Conservation (phyloP, 2,329 filamentous ascomycete genomes). For the Aspergillus sp. region DNA sequence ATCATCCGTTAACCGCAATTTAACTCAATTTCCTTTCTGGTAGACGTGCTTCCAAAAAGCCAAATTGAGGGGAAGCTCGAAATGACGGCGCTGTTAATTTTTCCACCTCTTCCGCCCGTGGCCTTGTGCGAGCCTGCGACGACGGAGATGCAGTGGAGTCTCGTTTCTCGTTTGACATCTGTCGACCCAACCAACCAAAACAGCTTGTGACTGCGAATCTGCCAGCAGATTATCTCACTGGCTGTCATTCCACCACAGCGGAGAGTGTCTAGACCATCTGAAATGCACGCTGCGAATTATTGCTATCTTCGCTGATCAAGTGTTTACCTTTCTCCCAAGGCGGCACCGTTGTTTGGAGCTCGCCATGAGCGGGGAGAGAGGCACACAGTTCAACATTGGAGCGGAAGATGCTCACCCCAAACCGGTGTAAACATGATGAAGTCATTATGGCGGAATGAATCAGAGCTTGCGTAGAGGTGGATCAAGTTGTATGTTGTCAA, state of each 20-base stretch:
- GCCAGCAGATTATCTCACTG: slow-evolving; percentile 16
- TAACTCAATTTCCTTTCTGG: slow-evolving; percentile 13
- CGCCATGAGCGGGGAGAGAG: background rate
- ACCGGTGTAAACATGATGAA: slow-evolving; percentile 1
- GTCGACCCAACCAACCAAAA: slow-evolving; percentile 23
- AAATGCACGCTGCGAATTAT: slow-evolving; percentile 5
- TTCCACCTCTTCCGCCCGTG: slow-evolving; percentile 15
- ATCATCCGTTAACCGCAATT: background rate
- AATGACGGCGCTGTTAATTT: slow-evolving; percentile 5
- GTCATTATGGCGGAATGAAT: slow-evolving; percentile 1
- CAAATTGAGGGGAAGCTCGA: slow-evolving; percentile 1
- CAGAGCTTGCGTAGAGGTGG: slow-evolving; percentile 7
- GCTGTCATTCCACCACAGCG: slow-evolving; percentile 14
- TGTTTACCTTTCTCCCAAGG: slow-evolving; percentile 11
- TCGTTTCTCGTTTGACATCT: slow-evolving; percentile 22
- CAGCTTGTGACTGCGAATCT: slow-evolving; percentile 13
- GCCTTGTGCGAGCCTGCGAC: slow-evolving; percentile 16
- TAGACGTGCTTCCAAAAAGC: slow-evolving; percentile 9
- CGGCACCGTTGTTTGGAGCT: background rate
- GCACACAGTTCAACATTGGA: background rate
- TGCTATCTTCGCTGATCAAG: slow-evolving; percentile 4
- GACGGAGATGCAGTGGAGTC: slow-evolving; percentile 18
- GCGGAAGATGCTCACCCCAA: background rate
- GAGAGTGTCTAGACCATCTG: slow-evolving; percentile 16
- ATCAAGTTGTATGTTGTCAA: slow-evolving; percentile 1